Percentiles rank a stretch among this genome's conserved stretches.
Evolutionary conservation across 2,329 filamentous ascomycete species (phyloP).

Genomic region (Diplocarpon rosae): DNA sequence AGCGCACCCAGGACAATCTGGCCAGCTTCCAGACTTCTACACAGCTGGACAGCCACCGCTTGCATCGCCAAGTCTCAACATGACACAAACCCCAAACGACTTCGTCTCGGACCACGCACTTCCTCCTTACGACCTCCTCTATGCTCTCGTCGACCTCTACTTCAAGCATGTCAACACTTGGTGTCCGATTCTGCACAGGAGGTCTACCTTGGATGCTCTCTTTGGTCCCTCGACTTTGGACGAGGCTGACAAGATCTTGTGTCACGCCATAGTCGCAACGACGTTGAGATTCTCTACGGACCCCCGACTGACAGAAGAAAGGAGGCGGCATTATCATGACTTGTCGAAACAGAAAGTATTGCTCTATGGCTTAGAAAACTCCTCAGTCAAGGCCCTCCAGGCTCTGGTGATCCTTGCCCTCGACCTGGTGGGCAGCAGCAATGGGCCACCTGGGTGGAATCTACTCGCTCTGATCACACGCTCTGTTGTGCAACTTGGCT

Average conservation of each 20-base stretch:
- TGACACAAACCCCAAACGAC: constrained; percentile 36
- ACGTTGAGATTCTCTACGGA: constrained; percentile 78
- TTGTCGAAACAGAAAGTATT: constrained; percentile 78
- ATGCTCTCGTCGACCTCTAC: constrained; percentile 62
- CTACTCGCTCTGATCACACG: constrained; percentile 80
- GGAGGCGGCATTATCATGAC: constrained; percentile 64
- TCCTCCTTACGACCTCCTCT: constrained; percentile 64
- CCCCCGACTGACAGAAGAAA: constrained; percentile 58
- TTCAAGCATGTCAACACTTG: constrained; percentile 74
- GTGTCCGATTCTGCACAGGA: constrained; percentile 84
- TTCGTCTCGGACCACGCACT: constrained; percentile 52
- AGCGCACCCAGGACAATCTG: constrained; percentile 11
- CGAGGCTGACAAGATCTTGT: constrained; percentile 69
- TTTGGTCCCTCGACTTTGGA: constrained; percentile 69
- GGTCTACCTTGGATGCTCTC: constrained; percentile 68
- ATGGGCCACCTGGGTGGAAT: constrained; percentile 88
- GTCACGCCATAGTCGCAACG: constrained; percentile 83
- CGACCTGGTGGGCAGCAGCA: constrained; percentile 75
- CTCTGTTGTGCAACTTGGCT: constrained; percentile 76
- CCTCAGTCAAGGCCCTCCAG: constrained; percentile 78
- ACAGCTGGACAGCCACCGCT: constrained; percentile 31
- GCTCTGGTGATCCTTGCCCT: constrained; percentile 78
- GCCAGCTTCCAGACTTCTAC: constrained; percentile 27
- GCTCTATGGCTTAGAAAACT: constrained; percentile 80
- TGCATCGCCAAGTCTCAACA: constrained; percentile 46